A percentile compares a stretch with the other conserved stretches of the same genome.
Conservation (phyloP, 108 stramenopile genomes). For the Skeletonema grethae region DNA sequence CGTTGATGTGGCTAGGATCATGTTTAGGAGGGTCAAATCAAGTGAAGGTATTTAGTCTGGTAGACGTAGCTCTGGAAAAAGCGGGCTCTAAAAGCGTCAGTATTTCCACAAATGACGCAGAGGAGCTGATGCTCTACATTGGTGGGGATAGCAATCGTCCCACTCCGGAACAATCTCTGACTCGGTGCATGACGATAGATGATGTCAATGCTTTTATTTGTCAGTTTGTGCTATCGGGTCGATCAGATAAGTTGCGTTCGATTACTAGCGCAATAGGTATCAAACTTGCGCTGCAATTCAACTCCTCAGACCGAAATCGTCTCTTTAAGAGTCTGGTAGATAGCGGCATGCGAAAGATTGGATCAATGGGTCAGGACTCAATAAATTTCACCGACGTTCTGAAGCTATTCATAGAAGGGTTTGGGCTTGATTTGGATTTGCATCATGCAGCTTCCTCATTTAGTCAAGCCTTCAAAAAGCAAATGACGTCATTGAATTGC, state of each 20-base stretch:
- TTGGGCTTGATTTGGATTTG: conserved; percentile 35
- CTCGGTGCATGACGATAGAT: conserved; percentile 28
- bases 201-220: conserved; percentile 61
- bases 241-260: conserved; percentile 54
- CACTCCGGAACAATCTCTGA: conserved; percentile 51
- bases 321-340: conserved; percentile 50
- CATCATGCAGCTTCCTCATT: conserved; percentile 18
- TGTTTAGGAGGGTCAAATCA: conserved; percentile 59
- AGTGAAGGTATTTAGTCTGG: conserved; percentile 58
- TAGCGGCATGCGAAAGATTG: conserved; percentile 41
- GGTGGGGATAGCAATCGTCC: conserved; percentile 21
- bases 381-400: conserved; percentile 33
- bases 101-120: conserved; percentile 6
- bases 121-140: conserved; percentile 17
- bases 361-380: conserved; percentile 46
- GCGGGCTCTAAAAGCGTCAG: conserved; percentile 2
- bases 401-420: conserved; percentile 24
- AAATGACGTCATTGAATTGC: conserved; percentile 25
- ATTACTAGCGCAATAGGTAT: conserved; percentile 33
- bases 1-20: conserved; percentile 72
- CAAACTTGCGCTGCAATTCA: conserved; percentile 39
- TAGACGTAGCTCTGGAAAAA: conserved; percentile 57
- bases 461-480: conserved; percentile 12
- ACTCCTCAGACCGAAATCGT: conserved; percentile 19
- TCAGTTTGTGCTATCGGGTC: conserved; percentile 57